A percentile compares a stretch with the other conserved stretches of the same genome.
Evolutionary conservation across 495 filamentous ascomycete species (phyloP).

Genomic region (Neurospora sp.): DNA sequence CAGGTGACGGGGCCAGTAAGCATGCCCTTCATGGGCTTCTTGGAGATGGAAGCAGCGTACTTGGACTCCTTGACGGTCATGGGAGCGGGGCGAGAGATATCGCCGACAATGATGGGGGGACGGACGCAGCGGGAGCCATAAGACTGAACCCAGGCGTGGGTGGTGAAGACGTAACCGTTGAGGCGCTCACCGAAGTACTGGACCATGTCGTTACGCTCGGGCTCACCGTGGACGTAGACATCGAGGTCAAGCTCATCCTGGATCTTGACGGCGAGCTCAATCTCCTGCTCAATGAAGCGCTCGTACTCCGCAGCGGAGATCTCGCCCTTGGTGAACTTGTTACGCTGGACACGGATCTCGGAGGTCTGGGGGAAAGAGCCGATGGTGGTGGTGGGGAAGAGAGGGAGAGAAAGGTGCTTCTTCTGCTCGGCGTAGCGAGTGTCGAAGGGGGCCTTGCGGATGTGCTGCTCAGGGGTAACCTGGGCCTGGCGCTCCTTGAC

Average conservation of each 20-base stretch:
- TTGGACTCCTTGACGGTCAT: slow-evolving; percentile 99
- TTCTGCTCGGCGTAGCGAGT: slow-evolving; percentile 75
- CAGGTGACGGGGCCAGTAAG: slow-evolving; percentile 98
- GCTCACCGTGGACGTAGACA: slow-evolving; percentile 96
- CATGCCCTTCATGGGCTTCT: slow-evolving; percentile 99
- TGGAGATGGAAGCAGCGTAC: slow-evolving; percentile 90
- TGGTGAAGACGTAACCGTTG: slow-evolving; percentile 96
- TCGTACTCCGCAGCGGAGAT: slow-evolving; percentile 89
- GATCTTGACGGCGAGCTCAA: slow-evolving; percentile 81
- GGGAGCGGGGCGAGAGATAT: slow-evolving; percentile 86
- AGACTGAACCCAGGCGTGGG: slow-evolving; percentile 95
- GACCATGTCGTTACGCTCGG: slow-evolving; percentile 99
- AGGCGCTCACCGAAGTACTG: slow-evolving; percentile 99
- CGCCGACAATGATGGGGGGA: slow-evolving; percentile 95
- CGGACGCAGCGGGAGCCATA: slow-evolving; percentile 98
- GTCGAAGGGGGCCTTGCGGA: slow-evolving; percentile 83
- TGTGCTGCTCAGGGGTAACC: slow-evolving; percentile 74
- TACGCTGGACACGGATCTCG: slow-evolving; percentile 90
- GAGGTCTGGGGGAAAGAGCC: slow-evolving; percentile 98
- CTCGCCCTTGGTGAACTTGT: slow-evolving; percentile 97
- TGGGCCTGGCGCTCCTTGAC: slow-evolving; percentile 91
- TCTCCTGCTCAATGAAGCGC: slow-evolving; percentile 97
- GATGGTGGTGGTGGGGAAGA: slow-evolving; percentile 98
- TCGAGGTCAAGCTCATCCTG: slow-evolving; percentile 93
- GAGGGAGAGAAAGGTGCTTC: slow-evolving; percentile 76